These are phyloP conservation scores for Mentha longifolia DNA, from an alignment of 257 asterid species.

Conservation along the genomic window DNA sequence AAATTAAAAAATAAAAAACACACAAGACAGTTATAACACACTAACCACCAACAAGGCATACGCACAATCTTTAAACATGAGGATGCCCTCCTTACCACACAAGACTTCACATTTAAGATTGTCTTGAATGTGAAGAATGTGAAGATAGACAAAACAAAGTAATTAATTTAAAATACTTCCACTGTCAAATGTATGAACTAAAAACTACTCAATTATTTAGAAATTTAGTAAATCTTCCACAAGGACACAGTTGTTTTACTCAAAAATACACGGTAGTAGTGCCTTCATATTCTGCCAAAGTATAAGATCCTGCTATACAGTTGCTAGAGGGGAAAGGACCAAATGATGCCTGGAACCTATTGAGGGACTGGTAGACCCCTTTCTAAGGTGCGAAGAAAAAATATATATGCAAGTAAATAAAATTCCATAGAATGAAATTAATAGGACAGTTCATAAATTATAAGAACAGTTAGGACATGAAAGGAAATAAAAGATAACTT, in stretches of 20 bases:
- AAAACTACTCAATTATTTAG: background rate
- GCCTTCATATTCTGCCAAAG: background rate
- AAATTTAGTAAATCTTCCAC: background rate
- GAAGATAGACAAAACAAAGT: background rate
- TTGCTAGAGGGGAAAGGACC: background rate
- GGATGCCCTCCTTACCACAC: too few relatives aligned
- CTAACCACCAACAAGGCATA: background rate
- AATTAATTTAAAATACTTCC: conserved; percentile 1
- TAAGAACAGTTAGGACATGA: background rate
- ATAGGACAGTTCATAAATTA: too few relatives aligned
- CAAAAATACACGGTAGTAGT: background rate
- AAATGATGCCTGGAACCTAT: background rate
- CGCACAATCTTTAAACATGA: background rate
- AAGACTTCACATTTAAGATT: background rate
- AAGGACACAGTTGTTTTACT: background rate
- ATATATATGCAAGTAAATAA: too few relatives aligned
- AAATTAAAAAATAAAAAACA: too few relatives aligned
- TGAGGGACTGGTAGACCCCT: too few relatives aligned
- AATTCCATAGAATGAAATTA: too few relatives aligned
- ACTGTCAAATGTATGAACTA: background rate
- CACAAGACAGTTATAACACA: too few relatives aligned
- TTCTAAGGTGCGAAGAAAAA: too few relatives aligned
- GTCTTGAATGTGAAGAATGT: conserved; percentile 2
- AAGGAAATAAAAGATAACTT: background rate
- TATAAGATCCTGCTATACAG: background rate